Evolutionary conservation across 192 early-diverging fungal genomes (phyloP), one percentile per base, ranked within the genome.

Genomic region (Cladochytrium replicatum): DNA sequence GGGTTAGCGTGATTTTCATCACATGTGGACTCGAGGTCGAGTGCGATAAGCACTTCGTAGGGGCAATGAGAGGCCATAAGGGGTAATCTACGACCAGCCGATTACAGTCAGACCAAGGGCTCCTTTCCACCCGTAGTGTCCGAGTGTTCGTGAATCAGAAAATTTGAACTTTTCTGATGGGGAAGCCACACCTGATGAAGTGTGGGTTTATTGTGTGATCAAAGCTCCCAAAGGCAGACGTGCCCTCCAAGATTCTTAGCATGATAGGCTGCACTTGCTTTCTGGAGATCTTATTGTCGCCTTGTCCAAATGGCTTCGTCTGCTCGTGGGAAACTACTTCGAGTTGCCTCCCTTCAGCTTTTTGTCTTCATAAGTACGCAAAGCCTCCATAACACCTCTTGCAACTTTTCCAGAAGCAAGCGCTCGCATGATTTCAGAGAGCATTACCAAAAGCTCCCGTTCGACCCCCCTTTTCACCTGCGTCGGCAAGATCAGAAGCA

Each of bases 181-280:
- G n/a, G n/a, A n/a, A n/a, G n/a, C n/a, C n/a, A n/a, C n/a, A n/a
- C n/a, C n/a, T n/a, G n/a, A n/a, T n/a, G n/a, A n/a, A n/a, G n/a
- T n/a, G n/a, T n/a, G n/a, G n/a, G n/a, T n/a, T n/a, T n/a, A n/a
- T n/a, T n/a, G n/a, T n/a, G n/a, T n/a, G n/a, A n/a, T n/a, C n/a
- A n/a, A n/a, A n/a, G n/a, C n/a, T n/a, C n/a, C n/a, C n/a, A n/a
- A n/a, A n/a, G n/a, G n/a, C n/a, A n/a, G n/a, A n/a, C n/a, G n/a
- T n/a, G n/a, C n/a, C n/a, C n/a, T 86, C 23, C 77, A 91, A 50
- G 72, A 93, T 62, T 78, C 82, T 52, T 39, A 72, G 54, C 11
- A 75, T 29, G 30, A 64, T 50, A 5, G 79, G 79, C 59, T 72
- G 74, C 42, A 78, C 46, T 43, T 84, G 75, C 59, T 87, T 87